Evolutionary conservation across 345 rosid species (phyloP), one percentile per base, ranked within the genome.

Genomic region (Boechera divaricarpa): DNA sequence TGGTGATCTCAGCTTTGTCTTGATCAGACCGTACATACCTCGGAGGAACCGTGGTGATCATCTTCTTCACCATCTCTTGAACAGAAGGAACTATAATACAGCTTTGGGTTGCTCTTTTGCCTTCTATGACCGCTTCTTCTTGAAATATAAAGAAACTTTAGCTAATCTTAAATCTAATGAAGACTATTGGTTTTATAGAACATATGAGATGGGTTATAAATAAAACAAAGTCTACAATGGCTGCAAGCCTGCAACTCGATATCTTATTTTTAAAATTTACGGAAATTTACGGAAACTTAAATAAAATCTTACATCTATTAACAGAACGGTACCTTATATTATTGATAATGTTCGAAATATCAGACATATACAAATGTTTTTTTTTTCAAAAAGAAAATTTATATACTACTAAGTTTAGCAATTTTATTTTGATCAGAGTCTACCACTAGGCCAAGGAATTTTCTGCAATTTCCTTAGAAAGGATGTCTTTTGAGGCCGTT

Each of bases 51-150:
- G 33, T 32, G 0, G 63, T 68, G 54, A 60, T 51, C 11, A 48
- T 24, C 36, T 70, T 54, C 41, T 61, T 59, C 16, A 77, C 56
- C 71, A 77, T 44, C 16, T 77, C 81, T 65, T 77, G 81, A 56
- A 77, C 77, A 32, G 76, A 70, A 2, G 72, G 70, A 26, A 71
- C 81, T 24, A 45, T 32, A 0, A 54, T 26, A 21, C 73, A 77
- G 67, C 73, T 72, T 36, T 10, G 78, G 15, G 41, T 35, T 31
- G 12, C 21, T 75, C 39, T 21, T 9, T 33, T 47, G 51, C 7
- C 31, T 57, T 74, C 59, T 67, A 75, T 75, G 52, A 52, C 39
- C 0, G 7, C 42, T 63, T 16, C 11, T 63, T 63, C 63, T 52
- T 29, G 62, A 6, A 61, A 15, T 13, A 13, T 8, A 58, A n/a